Evolutionary conservation across 169 alveolate species (phyloP), one percentile per base, ranked within the genome.

Genomic region (Eimeria praecox): DNA sequence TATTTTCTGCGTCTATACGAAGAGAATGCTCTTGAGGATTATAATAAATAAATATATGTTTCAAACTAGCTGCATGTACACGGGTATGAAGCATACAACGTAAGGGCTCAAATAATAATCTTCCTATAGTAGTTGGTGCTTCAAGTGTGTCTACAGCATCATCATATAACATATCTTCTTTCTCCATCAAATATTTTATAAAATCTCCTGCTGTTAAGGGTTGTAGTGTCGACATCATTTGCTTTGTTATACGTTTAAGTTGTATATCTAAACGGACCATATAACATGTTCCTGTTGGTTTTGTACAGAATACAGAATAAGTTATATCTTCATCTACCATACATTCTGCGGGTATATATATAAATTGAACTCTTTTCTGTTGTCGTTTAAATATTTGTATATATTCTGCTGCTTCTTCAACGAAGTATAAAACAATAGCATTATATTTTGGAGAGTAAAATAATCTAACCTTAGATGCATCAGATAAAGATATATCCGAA

Each of bases 191-290:
- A 6, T 73, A 49, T 20, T 73, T 4, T 6, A 73, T 4, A 22
- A 73, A 73, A 6, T 8, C 54, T 6, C 14, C 38, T 3, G 85
- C 54, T 8, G 85, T 6, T 14, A 73, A 6, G 8, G 85, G 85
- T 22, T 27, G 40, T 8, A 73, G 3, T 6, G 85, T 8, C 85
- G 6, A 6, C 49, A 73, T 27, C 85, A 73, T 73, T 73, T 73
- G 85, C 85, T n/a, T 73, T n/a, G 85, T 73, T n/a, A 73, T 73
- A 4, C 85, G 3, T 40, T n/a, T 73, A 4, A 73, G 85, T 6
- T 73, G 40, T n/a, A 73, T 73, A 49, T 73, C 85, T 49, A 73
- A 20, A 6, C 85, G 85, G 33, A 73, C 18, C 85, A 73, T 73
- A 4, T 30, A 5, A 35, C 85, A 73, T 8, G 52, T 4, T 6